Base-by-base conservation (phyloP, 2,329 filamentous ascomycete species). In the Cercospora sp. region DNA sequence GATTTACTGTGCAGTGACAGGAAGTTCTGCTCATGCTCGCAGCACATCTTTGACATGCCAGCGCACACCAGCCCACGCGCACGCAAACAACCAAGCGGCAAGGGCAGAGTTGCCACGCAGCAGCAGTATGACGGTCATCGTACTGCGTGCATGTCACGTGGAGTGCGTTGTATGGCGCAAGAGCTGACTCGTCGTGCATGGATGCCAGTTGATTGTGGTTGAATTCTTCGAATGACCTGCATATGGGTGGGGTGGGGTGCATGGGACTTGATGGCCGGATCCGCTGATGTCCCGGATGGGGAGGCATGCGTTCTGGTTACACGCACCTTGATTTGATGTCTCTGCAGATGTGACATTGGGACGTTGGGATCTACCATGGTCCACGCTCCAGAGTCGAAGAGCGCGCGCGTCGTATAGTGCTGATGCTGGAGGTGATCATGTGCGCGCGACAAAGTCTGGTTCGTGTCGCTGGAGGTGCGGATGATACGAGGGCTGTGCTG, bases 111-210 rank as follows among this genome's bases (percentile, higher is more conserved):
- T 36, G 30, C 45, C 20, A 64, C 33, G 62, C 62, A 58, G 33
- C 51, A 58, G 62, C 51, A 57, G 51, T 28, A 33, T 55, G 42
- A 62, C 60, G 36, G 60, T 48, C 23, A 16, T 63, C 10, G 61
- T 55, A 18, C 61, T 28, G 61, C 26, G 9, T 18, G 36, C 60
- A 20, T 6, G 45, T 63, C 61, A 63, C 61, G 61, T 63, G 61
- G 61, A 20, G 31, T 12, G 31, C 18, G 48, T 20, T 40, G 61
- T n/a, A 51, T 33, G 60, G 60, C 18, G 48, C 48, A 62, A 33
- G 31, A 33, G 42, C 61, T 55, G 61, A 63, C 61, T 63, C 61
- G 61, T 48, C 28, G 26, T 51, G 61, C 45, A 63, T 63, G 30
- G 8, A 51, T 30, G 10, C 26, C 28, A 7, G 13, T 33, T n/a